These are phyloP conservation scores for Pseudocercospora fuligena DNA, from an alignment of 2,329 filamentous ascomycete genomes.

Conservation along the genomic window DNA sequence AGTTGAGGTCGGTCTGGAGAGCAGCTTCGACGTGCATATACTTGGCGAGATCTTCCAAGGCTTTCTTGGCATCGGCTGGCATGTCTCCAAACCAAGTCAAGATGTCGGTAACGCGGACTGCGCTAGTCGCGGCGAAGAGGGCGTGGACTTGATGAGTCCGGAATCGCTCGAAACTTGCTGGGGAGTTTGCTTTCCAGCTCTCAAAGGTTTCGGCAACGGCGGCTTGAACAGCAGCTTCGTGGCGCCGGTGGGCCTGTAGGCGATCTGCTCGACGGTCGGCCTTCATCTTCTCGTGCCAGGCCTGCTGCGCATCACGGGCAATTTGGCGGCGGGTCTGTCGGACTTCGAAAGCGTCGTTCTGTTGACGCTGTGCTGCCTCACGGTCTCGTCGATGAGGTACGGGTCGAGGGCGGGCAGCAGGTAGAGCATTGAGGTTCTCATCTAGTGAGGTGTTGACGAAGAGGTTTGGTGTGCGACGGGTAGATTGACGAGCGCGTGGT, in stretches of 20 bases:
- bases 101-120: neutral
- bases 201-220: neutral
- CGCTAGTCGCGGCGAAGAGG: neutral
- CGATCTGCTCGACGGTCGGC: conserved; percentile 1
- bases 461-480: neutral
- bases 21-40: neutral
- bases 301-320: neutral
- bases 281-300: neutral
- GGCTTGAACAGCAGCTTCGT: neutral
- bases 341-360: neutral
- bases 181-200: neutral
- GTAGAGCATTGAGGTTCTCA: neutral
- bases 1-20: neutral
- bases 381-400: neutral
- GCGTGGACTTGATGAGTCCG: neutral
- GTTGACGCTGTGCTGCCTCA: neutral
- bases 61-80: neutral
- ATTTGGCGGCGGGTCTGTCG: neutral
- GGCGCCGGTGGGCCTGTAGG: neutral
- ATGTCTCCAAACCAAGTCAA: neutral
- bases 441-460: conserved; percentile 9
- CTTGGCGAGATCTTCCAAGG: neutral
- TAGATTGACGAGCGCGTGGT: neutral
- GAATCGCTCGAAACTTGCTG: neutral
- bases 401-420: neutral